Base-by-base conservation (phyloP, 139 green algal species). In the Raphidocelis subcapitata region DNA sequence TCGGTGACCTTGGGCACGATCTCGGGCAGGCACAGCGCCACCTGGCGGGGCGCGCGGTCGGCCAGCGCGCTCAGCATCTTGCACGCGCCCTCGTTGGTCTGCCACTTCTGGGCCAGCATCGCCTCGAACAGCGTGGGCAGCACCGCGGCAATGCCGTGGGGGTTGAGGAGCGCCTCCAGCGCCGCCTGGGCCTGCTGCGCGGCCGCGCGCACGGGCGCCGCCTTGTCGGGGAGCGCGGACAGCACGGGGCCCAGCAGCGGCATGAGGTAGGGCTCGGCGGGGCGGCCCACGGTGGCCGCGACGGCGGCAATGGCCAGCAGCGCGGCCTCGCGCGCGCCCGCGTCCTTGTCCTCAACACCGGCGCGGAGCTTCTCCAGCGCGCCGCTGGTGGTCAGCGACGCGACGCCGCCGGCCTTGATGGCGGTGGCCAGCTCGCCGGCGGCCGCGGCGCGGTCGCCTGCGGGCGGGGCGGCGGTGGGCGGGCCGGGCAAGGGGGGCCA, bases 1-100 rank as follows among this genome's bases (percentile, higher is more conserved):
- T 81, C 82, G 49, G 85, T 90, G 31, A 93, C 76, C n/a, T 68
- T 54, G 24, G 90, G 90, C 54, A 97, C 84, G 59, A 95, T 94
- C 26, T 92, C 85, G 44, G 89, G 86, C 79, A 95, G 84, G 70
- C 72, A 82, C 26, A 75, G 37, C 54, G 85, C 82, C 21, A 92
- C 73, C 80, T 92, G 72, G 73, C 84, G 67, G 49, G 86, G 85
- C 59, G 74, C 72, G 59, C 56, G 75, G 57, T 81, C 64, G 51
- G 85, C 75, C 37, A 96, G 83, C 32, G 73, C 64, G 55, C 73
- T 71, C 29, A 97, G 72, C 62, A 91, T 68, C 63, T 82, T 79
- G 59, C 92, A 81, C 18, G 85, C 83, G 23, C 75, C 86, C 69
- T 91, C 80, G 82, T 94, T 96, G 82, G 85, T 89, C 77, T 91